A percentile compares a stretch with the other conserved stretches of the same genome.
Evolutionary conservation across 805 yeast genomes (phyloP).

Genomic region (Wickerhamomyces sydowiorum): DNA sequence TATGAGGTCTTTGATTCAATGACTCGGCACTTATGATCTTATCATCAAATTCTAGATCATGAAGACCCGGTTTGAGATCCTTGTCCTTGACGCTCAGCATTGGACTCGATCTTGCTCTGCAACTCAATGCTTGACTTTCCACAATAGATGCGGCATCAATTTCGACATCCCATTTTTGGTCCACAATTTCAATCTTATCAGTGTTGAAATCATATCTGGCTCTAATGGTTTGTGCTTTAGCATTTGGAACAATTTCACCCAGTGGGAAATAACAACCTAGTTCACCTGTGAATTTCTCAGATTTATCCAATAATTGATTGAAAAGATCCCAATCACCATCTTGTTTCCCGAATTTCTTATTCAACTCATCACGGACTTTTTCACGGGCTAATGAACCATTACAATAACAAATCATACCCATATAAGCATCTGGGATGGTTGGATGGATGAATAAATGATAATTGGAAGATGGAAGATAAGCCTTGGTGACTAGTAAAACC

Average conservation of each 20-base stretch:
- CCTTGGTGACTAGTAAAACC: slow-evolving; percentile 71
- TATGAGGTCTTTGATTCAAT: slow-evolving; percentile 49
- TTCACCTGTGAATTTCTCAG: slow-evolving; percentile 29
- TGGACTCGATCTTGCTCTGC: slow-evolving; percentile 76
- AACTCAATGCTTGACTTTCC: slow-evolving; percentile 82
- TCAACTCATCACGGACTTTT: slow-evolving; percentile 57
- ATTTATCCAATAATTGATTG: slow-evolving; percentile 44
- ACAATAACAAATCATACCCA: slow-evolving; percentile 95
- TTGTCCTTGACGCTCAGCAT: slow-evolving; percentile 42
- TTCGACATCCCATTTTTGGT: slow-evolving; percentile 40
- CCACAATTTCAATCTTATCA: slow-evolving; percentile 26
- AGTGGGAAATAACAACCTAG: slow-evolving; percentile 82
- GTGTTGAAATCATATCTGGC: slow-evolving; percentile 31
- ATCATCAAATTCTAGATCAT: slow-evolving; percentile 28
- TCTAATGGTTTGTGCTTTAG: slow-evolving; percentile 55
- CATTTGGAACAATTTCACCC: slow-evolving; percentile 89
- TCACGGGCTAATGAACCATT: slow-evolving; percentile 89
- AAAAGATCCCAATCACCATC: slow-evolving; percentile 54
- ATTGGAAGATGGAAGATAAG: slow-evolving; percentile 70
- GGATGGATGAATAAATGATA: slow-evolving; percentile 89
- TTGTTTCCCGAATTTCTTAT: slow-evolving; percentile 32
- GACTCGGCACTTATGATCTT: slow-evolving; percentile 15
- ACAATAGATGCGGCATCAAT: slow-evolving; percentile 73
- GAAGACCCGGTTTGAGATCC: background rate
- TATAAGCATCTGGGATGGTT: slow-evolving; percentile 64